Evolutionary conservation across 345 rosid genomes (phyloP), one percentile per base, ranked within the genome.

Genomic region (Eucalyptus marginata): DNA sequence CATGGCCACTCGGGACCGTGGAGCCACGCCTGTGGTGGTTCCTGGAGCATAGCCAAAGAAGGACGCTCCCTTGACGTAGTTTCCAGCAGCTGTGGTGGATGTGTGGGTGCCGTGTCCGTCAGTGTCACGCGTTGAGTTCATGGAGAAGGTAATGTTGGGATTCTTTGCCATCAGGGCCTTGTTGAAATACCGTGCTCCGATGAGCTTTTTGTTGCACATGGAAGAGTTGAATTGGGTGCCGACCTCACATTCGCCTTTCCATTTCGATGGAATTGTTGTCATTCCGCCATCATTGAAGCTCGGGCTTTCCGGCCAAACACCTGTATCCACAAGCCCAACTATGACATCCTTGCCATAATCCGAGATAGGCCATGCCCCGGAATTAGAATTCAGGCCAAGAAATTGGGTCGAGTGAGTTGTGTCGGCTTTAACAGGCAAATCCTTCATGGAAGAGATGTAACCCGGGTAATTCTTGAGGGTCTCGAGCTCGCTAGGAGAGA

Each of bases 21-120:
- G 94, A 24, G 96, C 95, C 87, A 92, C 90, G 14, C 95, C 95
- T 6, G 29, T 71, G 3, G 95, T 93, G 4, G 90, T 92, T 51
- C 96, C 96, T 6, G 88, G n/a, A 64, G 95, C 94, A 87, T 93
- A 93, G 17, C 93, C 94, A 25, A 94, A 93, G 91, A 52, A 94
- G 2, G 94, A 90, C 8, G 92, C 94, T 5, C 81, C 90, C 25
- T 62, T 58, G 33, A 94, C 91, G 44, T 8, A 89, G 47, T 56
- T 91, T n/a, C 94, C 96, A 3, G 94, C 96, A 1, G 94, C 94
- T 6, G 94, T 94, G 62, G 91, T 87, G 18, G 96, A 93, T n/a
- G 95, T 93, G 89, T 94, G 96, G 6, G 95, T 94, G 59, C 96
- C 95, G 44, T 94, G 96, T 15, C 96, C 96, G 0, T 51, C 66